Conservation (phyloP, 768 basidiomycete genomes). For the Exsudoporus frostii region DNA sequence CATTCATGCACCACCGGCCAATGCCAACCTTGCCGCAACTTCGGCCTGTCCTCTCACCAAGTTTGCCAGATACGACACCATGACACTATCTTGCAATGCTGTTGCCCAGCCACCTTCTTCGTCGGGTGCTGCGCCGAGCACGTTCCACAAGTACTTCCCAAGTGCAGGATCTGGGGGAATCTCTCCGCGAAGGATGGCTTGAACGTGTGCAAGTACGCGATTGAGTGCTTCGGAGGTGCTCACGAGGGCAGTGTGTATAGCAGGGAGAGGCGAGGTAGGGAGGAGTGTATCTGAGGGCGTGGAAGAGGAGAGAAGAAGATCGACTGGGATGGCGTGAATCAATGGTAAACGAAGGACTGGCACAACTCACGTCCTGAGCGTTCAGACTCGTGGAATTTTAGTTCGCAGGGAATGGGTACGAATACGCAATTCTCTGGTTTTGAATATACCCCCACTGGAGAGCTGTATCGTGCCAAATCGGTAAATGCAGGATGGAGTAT, state of each 20-base stretch:
- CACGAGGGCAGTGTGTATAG: slow-evolving; percentile 48
- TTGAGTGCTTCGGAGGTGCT: slow-evolving; percentile 77
- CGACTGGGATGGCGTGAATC: slow-evolving; percentile 49
- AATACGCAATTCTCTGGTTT: slow-evolving; percentile 97
- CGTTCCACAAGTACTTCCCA: slow-evolving; percentile 89
- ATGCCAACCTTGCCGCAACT: slow-evolving; percentile 80
- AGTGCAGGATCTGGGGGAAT: slow-evolving; percentile 77
- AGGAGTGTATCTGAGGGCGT: slow-evolving; percentile 36
- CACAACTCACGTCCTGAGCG: slow-evolving; percentile 72
- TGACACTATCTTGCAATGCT: slow-evolving; percentile 85
- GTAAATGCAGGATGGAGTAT: slow-evolving; percentile 6
- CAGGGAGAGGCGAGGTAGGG: slow-evolving; percentile 59
- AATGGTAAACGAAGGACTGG: background rate
- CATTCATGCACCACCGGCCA: slow-evolving; percentile 46
- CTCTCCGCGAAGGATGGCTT: slow-evolving; percentile 74
- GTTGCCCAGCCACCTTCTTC: slow-evolving; percentile 75
- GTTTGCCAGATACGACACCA: slow-evolving; percentile 93
- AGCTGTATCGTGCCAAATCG: slow-evolving; percentile 41
- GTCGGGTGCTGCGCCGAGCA: slow-evolving; percentile 67
- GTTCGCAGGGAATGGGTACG: slow-evolving; percentile 83
- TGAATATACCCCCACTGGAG: slow-evolving; percentile 83
- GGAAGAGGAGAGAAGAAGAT: slow-evolving; percentile 64
- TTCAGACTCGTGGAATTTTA: slow-evolving; percentile 81
- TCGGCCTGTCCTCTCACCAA: slow-evolving; percentile 92
- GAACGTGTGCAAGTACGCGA: slow-evolving; percentile 82